Evolutionary conservation across 495 filamentous ascomycete genomes (phyloP).

Genomic region (Immersiella caudata): DNA sequence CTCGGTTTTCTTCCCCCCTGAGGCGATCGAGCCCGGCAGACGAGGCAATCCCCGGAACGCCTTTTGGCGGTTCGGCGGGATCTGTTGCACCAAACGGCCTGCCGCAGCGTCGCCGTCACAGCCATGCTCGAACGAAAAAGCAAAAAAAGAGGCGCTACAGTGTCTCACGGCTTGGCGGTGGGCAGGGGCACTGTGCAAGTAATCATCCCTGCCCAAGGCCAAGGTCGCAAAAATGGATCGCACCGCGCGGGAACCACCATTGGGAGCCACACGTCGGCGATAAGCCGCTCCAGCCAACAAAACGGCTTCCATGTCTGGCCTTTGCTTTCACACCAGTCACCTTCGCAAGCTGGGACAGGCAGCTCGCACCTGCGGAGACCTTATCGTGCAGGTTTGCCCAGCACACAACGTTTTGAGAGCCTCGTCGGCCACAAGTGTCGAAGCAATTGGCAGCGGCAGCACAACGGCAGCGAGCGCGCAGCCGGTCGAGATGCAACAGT

Average conservation of each 20-base stretch:
- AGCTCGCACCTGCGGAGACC: background rate
- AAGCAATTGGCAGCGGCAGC: background rate
- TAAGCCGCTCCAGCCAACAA: background rate
- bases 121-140: background rate
- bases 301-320: background rate
- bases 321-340: background rate
- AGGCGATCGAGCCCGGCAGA: background rate
- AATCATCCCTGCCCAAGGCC: constrained; percentile 1
- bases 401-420: background rate
- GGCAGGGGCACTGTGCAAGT: constrained; percentile 11
- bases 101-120: background rate
- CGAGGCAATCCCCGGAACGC: background rate
- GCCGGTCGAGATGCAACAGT: background rate
- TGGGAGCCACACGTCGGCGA: background rate
- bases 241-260: background rate
- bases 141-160: background rate
- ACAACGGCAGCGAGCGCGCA: background rate
- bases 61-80: background rate
- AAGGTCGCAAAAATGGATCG: constrained; percentile 4
- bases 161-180: background rate
- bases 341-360: background rate
- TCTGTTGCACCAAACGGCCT: background rate
- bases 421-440: background rate
- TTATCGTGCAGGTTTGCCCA: background rate
- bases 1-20: constrained; percentile 2